Base-by-base conservation (phyloP, 345 rosid genomes). In the Lepidium africanum region DNA sequence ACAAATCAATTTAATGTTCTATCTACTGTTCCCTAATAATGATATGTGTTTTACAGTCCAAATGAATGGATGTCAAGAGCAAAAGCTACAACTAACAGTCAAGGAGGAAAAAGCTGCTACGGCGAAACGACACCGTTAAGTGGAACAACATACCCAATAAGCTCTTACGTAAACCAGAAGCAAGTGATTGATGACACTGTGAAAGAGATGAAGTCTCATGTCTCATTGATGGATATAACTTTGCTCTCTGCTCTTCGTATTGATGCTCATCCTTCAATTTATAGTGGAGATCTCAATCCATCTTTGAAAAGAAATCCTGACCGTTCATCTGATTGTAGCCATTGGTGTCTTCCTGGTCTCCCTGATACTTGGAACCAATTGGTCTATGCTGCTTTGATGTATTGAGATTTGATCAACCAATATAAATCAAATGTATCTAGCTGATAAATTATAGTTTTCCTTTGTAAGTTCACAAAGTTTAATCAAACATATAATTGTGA, bases 271-370 rank as follows among this genome's bases (percentile, higher is more conserved):
- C 99, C 99, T n/a, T 91, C 99, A 0, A 86, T 94, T 48, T 94
- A 94, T 59, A 80, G 90, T 13, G 99, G 97, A 3, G 91, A 88
- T 69, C 65, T 91, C 61, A 94, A 60, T 69, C 87, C 88, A 0
- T 69, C 59, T 5, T 83, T 88, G 55, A 82, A 82, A 70, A 87
- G 88, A 43, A 85, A 81, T 70, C 97, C 99, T 0, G 78, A 42
- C 5, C 80, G 79, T 23, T 87, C 89, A 23, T 94, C 97, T 9
- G 99, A 94, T 78, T 91, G 99, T 75, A 94, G 99, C 83, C 99
- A 94, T 69, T 94, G 99, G 99, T 94, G 99, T 83, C 95, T 94
- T 59, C 99, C 99, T 65, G 99, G 99, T 35, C 74, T 94, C 42
- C 97, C 96, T 54, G 99, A 94, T 72, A 85, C 96, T 62, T 91